Percentiles rank a stretch among this genome's conserved stretches.
These are phyloP conservation scores for Geotrichum bryndzae DNA, from an alignment of 1,139 yeast genomes.

Conservation along the genomic window DNA sequence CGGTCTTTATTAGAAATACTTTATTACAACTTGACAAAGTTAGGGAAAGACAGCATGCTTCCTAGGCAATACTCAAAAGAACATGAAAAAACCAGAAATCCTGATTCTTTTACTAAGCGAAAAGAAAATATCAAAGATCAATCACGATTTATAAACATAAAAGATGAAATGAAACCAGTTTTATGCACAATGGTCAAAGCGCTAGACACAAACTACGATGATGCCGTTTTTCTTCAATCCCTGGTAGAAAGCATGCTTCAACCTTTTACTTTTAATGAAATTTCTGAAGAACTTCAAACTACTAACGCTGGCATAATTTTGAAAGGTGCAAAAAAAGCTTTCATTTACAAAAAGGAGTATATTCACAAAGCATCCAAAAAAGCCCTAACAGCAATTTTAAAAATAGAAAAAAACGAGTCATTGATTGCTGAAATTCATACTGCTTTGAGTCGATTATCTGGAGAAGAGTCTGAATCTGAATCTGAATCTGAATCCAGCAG, in stretches of 20 bases:
- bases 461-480: not conserved
- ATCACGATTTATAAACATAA: not conserved
- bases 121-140: not conserved
- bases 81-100: not conserved
- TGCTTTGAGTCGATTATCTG: not conserved
- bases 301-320: not conserved
- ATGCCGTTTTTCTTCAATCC: not conserved
- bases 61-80: not conserved
- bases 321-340: not conserved
- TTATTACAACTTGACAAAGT: not conserved
- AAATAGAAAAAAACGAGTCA: not conserved
- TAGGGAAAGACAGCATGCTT: not conserved
- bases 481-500: not conserved
- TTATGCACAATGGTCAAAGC: not conserved
- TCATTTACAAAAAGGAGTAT: too few species aligned
- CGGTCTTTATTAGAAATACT: not conserved
- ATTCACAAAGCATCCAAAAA: not conserved
- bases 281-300: not conserved
- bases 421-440: not conserved
- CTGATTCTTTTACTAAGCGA: not conserved
- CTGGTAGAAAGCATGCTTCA: not conserved
- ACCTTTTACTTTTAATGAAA: not conserved
- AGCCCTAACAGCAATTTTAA: not conserved
- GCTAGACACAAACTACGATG: not conserved
- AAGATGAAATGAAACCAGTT: not conserved